Base-by-base conservation (phyloP, 208 protist species). In the Tritrichomonas foetus region DNA sequence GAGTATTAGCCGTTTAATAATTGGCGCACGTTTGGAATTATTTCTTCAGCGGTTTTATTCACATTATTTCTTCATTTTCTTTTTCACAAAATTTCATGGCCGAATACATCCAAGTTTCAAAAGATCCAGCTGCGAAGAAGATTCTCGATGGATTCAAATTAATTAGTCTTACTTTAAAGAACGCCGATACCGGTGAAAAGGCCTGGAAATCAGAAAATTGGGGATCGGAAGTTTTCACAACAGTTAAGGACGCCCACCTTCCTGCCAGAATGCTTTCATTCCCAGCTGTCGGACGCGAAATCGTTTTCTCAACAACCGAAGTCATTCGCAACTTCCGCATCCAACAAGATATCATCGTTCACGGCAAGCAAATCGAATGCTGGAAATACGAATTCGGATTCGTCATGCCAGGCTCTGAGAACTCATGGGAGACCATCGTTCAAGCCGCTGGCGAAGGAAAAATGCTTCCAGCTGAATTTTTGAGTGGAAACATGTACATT, bases 401-500 rank as follows among this genome's bases (percentile, higher is more conserved):
- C n/a, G 74, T 84, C 3, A 84, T 84, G n/a, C 74, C 74, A 53
- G 74, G 25, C 27, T 84, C 74, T 33, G 74, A 84, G 25, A 84
- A 84, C 44, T 84, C 74, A 47, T 84, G 74, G 74, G 74, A 84
- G 30, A 84, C 74, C 11, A 84, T 84, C n/a, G 74, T 84, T 53
- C 25, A 84, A 44, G 74, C 41, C 33, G 74, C 74, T n/a, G 74
- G 74, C 49, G 74, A 84, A 84, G 74, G 74, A 49, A 84, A 84
- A 9, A 84, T 84, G 74, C 74, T 84, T 84, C 74, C 74, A 33
- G 74, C 74, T n/a, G 74, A 84, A 84, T 84, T 39, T 53, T 25
- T 84, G 1, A 47, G n/a, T 84, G 74, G 74, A 53, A 84, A 84
- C 22, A 84, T 84, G 74, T 84, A 53, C 36, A 84, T 84, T 84